Percentiles rank a stretch among this genome's conserved stretches.
These are phyloP conservation scores for Pseudoturritis turrita DNA, from an alignment of 345 rosid genomes.

Conservation along the genomic window DNA sequence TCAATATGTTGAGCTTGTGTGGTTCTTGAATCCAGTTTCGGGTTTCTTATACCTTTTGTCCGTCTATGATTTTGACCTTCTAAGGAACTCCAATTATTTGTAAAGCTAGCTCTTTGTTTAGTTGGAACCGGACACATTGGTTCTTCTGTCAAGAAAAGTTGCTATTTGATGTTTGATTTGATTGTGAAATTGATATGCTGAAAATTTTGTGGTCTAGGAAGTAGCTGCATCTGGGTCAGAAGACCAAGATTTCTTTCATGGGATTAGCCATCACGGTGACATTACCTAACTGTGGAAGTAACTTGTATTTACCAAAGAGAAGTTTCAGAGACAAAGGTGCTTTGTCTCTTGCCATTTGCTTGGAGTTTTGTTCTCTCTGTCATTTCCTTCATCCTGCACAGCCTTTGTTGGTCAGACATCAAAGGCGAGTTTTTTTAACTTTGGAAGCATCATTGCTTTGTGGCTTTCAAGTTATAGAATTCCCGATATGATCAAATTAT, in stretches of 20 bases:
- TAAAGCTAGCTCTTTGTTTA: not conserved
- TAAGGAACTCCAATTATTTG: not conserved
- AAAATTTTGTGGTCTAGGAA: conserved; percentile 14
- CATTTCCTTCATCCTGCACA: conserved; percentile 30
- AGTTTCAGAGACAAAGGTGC: conserved; percentile 29
- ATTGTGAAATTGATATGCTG: conserved; percentile 10
- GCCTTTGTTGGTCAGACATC: conserved; percentile 32
- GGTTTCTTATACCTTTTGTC: not conserved
- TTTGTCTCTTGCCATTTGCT: conserved; percentile 33
- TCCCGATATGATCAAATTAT: not conserved
- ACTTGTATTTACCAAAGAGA: conserved; percentile 18
- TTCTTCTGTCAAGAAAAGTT: not conserved
- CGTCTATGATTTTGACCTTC: not conserved
- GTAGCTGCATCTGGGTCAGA: conserved; percentile 22
- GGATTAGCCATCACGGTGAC: conserved; percentile 37
- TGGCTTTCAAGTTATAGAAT: not conserved
- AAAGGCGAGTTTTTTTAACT: conserved; percentile 32
- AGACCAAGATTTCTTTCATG: conserved; percentile 20
- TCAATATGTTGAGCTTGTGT: not conserved
- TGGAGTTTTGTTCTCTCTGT: conserved; percentile 32
- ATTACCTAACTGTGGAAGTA: conserved; percentile 26
- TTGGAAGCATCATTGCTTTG: not conserved
- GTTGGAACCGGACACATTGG: not conserved
- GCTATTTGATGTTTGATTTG: not conserved
- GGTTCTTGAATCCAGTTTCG: not conserved